Conservation (phyloP, 2,329 filamentous ascomycete genomes). For the Epicoccum sorghinum region DNA sequence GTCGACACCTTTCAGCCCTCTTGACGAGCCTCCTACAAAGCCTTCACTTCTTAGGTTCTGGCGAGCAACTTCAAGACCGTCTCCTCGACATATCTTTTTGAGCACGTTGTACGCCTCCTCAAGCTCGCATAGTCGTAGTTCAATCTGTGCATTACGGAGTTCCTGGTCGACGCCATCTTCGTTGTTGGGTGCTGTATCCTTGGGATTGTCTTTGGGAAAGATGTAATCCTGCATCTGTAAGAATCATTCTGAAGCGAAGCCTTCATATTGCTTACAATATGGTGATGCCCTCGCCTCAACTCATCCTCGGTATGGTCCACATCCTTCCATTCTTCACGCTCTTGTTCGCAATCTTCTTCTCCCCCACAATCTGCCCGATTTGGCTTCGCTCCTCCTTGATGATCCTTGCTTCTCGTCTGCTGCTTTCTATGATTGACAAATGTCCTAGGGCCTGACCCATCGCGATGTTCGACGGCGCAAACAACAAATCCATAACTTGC, state of each 20-base stretch:
- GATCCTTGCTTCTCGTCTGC: slow-evolving; percentile 18
- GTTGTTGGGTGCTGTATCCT: slow-evolving; percentile 59
- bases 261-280: slow-evolving; percentile 47
- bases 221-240: slow-evolving; percentile 58
- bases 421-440: slow-evolving; percentile 63
- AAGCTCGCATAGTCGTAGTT: slow-evolving; percentile 68
- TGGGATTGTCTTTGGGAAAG: slow-evolving; percentile 61
- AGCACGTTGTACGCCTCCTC: slow-evolving; percentile 67
- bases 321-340: slow-evolving; percentile 33
- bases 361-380: slow-evolving; percentile 9
- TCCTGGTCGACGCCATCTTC: slow-evolving; percentile 65
- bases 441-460: slow-evolving; percentile 67
- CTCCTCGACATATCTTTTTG: slow-evolving; percentile 60
- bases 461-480: slow-evolving; percentile 68
- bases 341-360: slow-evolving; percentile 22
- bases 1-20: slow-evolving; percentile 61
- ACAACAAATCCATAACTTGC: slow-evolving; percentile 71
- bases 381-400: slow-evolving; percentile 23
- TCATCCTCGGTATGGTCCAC: slow-evolving; percentile 49
- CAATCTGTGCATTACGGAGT: slow-evolving; percentile 66
- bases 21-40: slow-evolving; percentile 64
- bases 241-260: not conserved
- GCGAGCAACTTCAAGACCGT: slow-evolving; percentile 58
- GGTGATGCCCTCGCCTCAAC: slow-evolving; percentile 52
- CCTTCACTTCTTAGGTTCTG: slow-evolving; percentile 63